A percentile compares a stretch with the other conserved stretches of the same genome.
These are phyloP conservation scores for Colletotrichum neosansevieriae DNA, from an alignment of 2,329 filamentous ascomycete genomes.

Conservation along the genomic window DNA sequence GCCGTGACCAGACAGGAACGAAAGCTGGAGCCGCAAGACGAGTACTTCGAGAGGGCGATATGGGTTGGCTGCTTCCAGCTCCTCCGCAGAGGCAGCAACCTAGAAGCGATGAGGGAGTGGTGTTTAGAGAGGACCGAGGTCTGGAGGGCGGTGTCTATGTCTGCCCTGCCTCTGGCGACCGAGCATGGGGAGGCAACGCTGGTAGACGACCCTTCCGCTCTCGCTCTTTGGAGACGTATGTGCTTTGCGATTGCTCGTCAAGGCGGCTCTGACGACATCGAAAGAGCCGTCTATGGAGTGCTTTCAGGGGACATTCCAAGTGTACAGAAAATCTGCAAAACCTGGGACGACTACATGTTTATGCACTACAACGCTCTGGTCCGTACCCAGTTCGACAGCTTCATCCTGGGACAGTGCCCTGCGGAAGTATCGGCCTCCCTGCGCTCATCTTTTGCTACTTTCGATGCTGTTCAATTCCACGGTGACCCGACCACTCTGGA, in stretches of 20 bases:
- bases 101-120: conserved; percentile 84
- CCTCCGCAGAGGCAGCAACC: conserved; percentile 83
- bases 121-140: conserved; percentile 86
- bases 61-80: conserved; percentile 97
- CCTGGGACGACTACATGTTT: conserved; percentile 90
- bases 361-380: conserved; percentile 89
- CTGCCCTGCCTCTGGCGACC: conserved; percentile 73
- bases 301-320: conserved; percentile 86
- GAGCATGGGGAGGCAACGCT: conserved; percentile 53
- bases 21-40: conserved; percentile 83
- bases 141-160: conserved; percentile 89
- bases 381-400: conserved; percentile 82
- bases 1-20: conserved; percentile 83
- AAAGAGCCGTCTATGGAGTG: conserved; percentile 90
- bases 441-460: conserved; percentile 70
- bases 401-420: conserved; percentile 68
- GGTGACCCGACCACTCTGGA: conserved; percentile 66
- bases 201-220: conserved; percentile 58
- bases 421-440: conserved; percentile 65
- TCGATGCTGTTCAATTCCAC: conserved; percentile 74
- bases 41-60: conserved; percentile 88
- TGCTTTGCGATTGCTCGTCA: conserved; percentile 79
- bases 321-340: conserved; percentile 80
- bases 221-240: conserved; percentile 81
- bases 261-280: conserved; percentile 78